Percentiles rank a stretch among this genome's conserved stretches.
Conservation (phyloP, 305 asterid genomes). For the Fraxinus xanthoxyloides region DNA sequence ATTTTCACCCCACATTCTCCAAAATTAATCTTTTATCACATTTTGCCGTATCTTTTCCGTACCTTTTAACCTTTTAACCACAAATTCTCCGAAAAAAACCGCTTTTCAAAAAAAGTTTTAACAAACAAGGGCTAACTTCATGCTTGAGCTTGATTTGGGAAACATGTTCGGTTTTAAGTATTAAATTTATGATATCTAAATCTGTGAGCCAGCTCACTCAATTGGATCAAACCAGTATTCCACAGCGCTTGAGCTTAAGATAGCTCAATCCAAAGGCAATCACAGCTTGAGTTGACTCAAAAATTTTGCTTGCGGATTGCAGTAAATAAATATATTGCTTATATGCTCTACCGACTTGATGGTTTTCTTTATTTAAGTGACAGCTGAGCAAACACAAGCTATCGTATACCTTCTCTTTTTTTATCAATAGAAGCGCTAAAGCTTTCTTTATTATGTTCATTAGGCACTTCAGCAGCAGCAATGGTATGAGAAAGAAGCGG, state of each 20-base stretch:
- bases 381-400: background rate
- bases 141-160: background rate
- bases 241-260: background rate
- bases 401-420: background rate
- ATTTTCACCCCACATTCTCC: background rate
- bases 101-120: background rate
- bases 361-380: background rate
- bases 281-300: background rate
- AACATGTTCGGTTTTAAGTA: background rate
- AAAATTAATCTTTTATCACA: background rate
- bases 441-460: conserved; percentile 16
- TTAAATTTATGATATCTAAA: background rate
- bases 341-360: background rate
- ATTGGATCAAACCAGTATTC: background rate
- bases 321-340: background rate
- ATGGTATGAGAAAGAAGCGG: conserved; percentile 79
- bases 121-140: background rate
- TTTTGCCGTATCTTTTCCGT: background rate
- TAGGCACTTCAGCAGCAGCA: conserved; percentile 85
- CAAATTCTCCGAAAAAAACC: background rate
- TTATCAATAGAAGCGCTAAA: background rate
- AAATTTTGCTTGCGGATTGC: background rate
- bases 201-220: background rate
- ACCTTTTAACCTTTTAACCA: background rate
- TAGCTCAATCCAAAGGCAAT: background rate